These are phyloP conservation scores for Clarireedia homoeocarpa DNA, from an alignment of 2,329 filamentous ascomycete species.

Conservation along the genomic window DNA sequence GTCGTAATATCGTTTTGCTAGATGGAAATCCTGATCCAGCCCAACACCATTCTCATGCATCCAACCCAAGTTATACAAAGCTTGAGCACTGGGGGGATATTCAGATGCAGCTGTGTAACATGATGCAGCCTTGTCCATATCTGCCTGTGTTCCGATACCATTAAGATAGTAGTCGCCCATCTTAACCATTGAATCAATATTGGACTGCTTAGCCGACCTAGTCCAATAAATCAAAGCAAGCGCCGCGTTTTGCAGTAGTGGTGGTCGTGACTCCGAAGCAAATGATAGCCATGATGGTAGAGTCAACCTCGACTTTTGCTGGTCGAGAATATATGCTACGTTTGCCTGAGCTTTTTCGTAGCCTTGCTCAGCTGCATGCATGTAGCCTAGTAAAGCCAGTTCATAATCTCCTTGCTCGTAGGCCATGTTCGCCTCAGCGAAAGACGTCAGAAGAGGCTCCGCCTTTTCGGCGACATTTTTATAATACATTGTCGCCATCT, in stretches of 20 bases:
- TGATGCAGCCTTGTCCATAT: slow-evolving; percentile 79
- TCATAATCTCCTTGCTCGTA: slow-evolving; percentile 57
- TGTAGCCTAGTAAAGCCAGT: slow-evolving; percentile 54
- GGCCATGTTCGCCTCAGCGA: slow-evolving; percentile 58
- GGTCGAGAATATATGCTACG: slow-evolving; percentile 63
- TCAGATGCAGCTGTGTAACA: slow-evolving; percentile 93
- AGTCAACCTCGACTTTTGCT: slow-evolving; percentile 46
- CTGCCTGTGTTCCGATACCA: slow-evolving; percentile 64
- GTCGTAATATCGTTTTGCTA: slow-evolving; percentile 95
- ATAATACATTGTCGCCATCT: slow-evolving; percentile 60
- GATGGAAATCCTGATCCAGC: slow-evolving; percentile 89
- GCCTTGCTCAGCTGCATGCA: slow-evolving; percentile 70
- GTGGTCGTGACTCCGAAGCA: slow-evolving; percentile 30
- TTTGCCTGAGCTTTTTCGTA: slow-evolving; percentile 65
- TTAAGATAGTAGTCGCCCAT: slow-evolving; percentile 96
- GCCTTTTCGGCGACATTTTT: slow-evolving; percentile 52
- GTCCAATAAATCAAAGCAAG: slow-evolving; percentile 79
- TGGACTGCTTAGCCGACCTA: slow-evolving; percentile 83
- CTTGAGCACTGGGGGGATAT: slow-evolving; percentile 85
- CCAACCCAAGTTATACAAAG: slow-evolving; percentile 95
- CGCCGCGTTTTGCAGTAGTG: slow-evolving; percentile 47
- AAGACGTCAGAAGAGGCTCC: slow-evolving; percentile 50
- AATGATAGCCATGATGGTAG: slow-evolving; percentile 32
- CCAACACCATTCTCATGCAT: slow-evolving; percentile 98
- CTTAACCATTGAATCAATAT: slow-evolving; percentile 90